A percentile compares a stretch with the other conserved stretches of the same genome.
These are phyloP conservation scores for Arxiozyma bovina DNA, from an alignment of 1,139 yeast genomes.

Conservation along the genomic window DNA sequence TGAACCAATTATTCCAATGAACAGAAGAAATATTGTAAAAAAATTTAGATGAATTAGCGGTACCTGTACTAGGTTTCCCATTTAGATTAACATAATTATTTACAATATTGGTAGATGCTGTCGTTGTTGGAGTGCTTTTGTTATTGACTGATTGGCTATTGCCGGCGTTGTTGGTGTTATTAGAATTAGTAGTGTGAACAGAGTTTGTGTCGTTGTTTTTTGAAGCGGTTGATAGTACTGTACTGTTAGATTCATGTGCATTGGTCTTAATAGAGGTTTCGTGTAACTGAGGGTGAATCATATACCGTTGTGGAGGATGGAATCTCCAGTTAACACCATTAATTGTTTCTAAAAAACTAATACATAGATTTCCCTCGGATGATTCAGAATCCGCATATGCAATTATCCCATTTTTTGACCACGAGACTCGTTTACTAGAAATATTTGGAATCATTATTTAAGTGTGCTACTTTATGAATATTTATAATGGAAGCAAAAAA, in stretches of 20 bases:
- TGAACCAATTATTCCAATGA: slow-evolving; percentile 31
- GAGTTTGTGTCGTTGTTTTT: background rate
- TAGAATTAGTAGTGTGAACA: background rate
- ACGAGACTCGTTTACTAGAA: slow-evolving; percentile 15
- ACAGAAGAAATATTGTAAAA: slow-evolving; percentile 26
- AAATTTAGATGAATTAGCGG: slow-evolving; percentile 15
- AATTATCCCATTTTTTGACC: slow-evolving; percentile 32
- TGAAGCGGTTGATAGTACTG: background rate
- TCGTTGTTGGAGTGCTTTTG: slow-evolving; percentile 9
- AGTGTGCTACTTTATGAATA: background rate
- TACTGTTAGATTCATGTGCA: background rate
- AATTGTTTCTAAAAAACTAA: slow-evolving; percentile 29
- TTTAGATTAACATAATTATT: slow-evolving; percentile 4
- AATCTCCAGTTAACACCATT: slow-evolving; percentile 33
- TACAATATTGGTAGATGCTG: slow-evolving; percentile 6
- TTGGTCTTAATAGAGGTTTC: slow-evolving; percentile 12
- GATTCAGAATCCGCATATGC: slow-evolving; percentile 29
- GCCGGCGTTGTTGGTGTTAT: background rate
- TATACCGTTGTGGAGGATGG: slow-evolving; percentile 28
- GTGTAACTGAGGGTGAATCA: slow-evolving; percentile 28
- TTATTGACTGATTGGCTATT: slow-evolving; percentile 1
- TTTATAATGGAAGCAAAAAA: too few species aligned
- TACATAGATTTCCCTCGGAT: slow-evolving; percentile 26
- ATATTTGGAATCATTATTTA: background rate
- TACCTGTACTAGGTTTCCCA: slow-evolving; percentile 6